Evolutionary conservation across 225 moss, liverwort and hornwort species (phyloP).

Genomic region (Takakia lepidozioides): DNA sequence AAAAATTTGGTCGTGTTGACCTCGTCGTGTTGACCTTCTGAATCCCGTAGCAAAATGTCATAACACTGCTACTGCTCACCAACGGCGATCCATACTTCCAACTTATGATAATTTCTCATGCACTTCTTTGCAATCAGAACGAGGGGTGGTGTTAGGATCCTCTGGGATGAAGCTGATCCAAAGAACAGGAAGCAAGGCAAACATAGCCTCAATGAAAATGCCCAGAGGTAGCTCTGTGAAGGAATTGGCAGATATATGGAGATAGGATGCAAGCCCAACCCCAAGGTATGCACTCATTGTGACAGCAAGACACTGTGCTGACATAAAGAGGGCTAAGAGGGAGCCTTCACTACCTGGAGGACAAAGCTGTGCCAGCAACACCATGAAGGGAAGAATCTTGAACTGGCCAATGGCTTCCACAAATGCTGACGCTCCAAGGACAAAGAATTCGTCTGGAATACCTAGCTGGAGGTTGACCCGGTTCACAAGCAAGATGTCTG

Average conservation of each 20-base stretch:
- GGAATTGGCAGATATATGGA: slow-evolving; percentile 55
- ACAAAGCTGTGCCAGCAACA: slow-evolving; percentile 51
- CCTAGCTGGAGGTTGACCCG: slow-evolving; percentile 59
- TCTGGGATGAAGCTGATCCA: slow-evolving; percentile 55
- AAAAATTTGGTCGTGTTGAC: too few species aligned
- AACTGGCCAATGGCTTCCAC: slow-evolving; percentile 75
- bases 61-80: too few species aligned
- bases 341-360: slow-evolving; percentile 75
- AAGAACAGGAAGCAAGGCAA: slow-evolving; percentile 54
- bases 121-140: too few species aligned
- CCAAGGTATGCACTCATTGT: slow-evolving; percentile 66
- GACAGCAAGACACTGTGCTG: slow-evolving; percentile 61
- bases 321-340: slow-evolving; percentile 69
- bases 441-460: slow-evolving; percentile 53
- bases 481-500: slow-evolving; percentile 65
- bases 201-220: slow-evolving; percentile 64
- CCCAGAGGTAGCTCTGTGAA: slow-evolving; percentile 69
- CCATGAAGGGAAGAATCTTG: slow-evolving; percentile 68
- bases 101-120: too few species aligned
- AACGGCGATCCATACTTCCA: too few species aligned
- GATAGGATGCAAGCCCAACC: slow-evolving; percentile 46
- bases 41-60: too few species aligned
- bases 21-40: too few species aligned
- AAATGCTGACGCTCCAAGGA: slow-evolving; percentile 58
- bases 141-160: too few species aligned